Percentiles rank a stretch among this genome's conserved stretches.
These are phyloP conservation scores for Pholiota molesta DNA, from an alignment of 768 basidiomycete genomes.

Conservation along the genomic window DNA sequence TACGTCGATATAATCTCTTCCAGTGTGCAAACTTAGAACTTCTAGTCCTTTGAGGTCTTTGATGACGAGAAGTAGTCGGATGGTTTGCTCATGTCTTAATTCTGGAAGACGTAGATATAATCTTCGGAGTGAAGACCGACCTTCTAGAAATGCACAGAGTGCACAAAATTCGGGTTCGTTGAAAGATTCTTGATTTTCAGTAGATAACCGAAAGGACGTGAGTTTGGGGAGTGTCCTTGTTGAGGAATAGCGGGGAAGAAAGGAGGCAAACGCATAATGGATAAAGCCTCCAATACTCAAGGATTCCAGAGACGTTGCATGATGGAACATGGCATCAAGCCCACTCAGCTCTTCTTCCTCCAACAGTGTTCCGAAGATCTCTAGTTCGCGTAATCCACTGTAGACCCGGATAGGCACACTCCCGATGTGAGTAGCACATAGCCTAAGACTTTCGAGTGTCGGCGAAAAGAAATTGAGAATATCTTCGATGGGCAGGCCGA, in stretches of 20 bases:
- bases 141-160: conserved; percentile 35
- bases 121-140: conserved; percentile 29
- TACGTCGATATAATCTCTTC: conserved; percentile 26
- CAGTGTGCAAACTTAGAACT: conserved; percentile 43
- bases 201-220: conserved; percentile 39
- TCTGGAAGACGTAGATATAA: conserved; percentile 38
- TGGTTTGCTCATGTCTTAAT: conserved; percentile 22
- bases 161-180: conserved; percentile 15
- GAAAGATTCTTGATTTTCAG: conserved; percentile 17
- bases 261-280: conserved; percentile 28
- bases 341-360: conserved; percentile 18
- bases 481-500: conserved; percentile 12
- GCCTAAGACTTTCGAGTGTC: conserved; percentile 25
- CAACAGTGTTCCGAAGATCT: conserved; percentile 31
- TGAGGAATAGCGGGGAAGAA: conserved; percentile 30
- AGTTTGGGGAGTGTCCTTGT: conserved; percentile 31
- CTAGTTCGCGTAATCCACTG: conserved; percentile 33
- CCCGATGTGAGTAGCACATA: conserved; percentile 31
- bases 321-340: conserved; percentile 30
- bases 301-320: conserved; percentile 35
- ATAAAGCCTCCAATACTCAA: conserved; percentile 41
- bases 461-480: conserved; percentile 20
- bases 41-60: conserved; percentile 31
- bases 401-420: conserved; percentile 36
- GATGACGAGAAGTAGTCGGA: conserved; percentile 28